Evolutionary conservation across 768 basidiomycete species (phyloP).

Genomic region (Russula ochroleuca): DNA sequence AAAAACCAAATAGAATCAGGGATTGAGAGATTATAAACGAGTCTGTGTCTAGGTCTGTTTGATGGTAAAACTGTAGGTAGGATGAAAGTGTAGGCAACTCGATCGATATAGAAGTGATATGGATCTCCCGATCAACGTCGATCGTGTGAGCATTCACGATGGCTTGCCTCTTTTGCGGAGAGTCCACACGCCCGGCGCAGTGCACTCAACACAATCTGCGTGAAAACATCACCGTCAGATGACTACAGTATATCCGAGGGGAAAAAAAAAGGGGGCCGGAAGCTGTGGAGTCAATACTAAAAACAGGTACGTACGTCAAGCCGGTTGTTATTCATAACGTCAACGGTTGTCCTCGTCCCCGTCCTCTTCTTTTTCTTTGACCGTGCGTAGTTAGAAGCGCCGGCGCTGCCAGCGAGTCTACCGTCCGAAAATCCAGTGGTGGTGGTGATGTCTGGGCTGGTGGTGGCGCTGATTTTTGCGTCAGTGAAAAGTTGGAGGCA

Average conservation of each 20-base stretch:
- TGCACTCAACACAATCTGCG: conserved; percentile 9
- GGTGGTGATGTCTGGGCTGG: background rate
- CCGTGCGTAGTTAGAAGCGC: background rate
- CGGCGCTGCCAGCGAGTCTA: background rate
- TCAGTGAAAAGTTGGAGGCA: background rate
- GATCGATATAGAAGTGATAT: background rate
- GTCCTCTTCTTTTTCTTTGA: background rate
- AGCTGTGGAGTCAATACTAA: too few relatives aligned
- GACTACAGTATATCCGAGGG: too few relatives aligned
- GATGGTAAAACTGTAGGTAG: background rate
- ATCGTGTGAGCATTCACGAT: background rate
- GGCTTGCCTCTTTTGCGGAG: background rate
- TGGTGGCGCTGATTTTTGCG: background rate
- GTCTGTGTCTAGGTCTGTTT: background rate
- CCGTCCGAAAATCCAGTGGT: background rate
- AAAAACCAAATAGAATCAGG: background rate
- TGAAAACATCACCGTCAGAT: background rate
- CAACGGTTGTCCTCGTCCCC: background rate
- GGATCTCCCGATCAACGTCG: background rate
- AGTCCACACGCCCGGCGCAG: conserved; percentile 11
- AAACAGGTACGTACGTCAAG: background rate
- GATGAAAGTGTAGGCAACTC: background rate
- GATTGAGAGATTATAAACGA: background rate
- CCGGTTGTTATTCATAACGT: conserved; percentile 4
- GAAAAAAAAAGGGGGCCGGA: too few relatives aligned